Percentiles rank a stretch among this genome's conserved stretches.
These are phyloP conservation scores for Taxillus chinensis DNA, from an alignment of 164 flowering plant genomes.

Conservation along the genomic window DNA sequence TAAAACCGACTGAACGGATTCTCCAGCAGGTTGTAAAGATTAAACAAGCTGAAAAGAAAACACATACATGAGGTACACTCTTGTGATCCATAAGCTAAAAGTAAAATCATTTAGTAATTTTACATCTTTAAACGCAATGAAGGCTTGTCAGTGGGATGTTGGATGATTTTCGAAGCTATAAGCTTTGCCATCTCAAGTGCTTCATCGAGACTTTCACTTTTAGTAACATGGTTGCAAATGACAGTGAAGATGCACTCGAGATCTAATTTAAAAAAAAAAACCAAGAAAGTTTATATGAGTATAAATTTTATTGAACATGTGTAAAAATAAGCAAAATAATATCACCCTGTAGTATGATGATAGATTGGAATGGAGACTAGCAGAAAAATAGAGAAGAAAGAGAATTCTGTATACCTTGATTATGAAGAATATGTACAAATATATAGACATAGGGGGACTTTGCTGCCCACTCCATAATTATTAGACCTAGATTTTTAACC, in stretches of 20 bases:
- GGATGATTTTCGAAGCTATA: slow-evolving; percentile 51
- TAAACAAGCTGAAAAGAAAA: slow-evolving; percentile 61
- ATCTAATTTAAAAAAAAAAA: slow-evolving; percentile 26
- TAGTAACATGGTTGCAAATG: slow-evolving; percentile 82
- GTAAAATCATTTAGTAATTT: slow-evolving; percentile 1
- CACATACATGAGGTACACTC: slow-evolving; percentile 5
- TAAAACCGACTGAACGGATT: slow-evolving; percentile 62
- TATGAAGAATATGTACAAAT: too few relatives aligned
- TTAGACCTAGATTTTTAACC: too few relatives aligned
- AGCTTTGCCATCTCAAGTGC: slow-evolving; percentile 73
- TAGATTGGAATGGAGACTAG: too few relatives aligned
- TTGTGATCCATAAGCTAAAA: slow-evolving; percentile 1
- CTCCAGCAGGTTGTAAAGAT: slow-evolving; percentile 79
- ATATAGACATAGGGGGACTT: too few relatives aligned
- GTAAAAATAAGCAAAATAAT: neutral
- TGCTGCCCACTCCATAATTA: too few relatives aligned
- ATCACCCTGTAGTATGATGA: too few relatives aligned
- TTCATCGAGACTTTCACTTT: slow-evolving; percentile 60
- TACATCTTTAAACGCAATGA: slow-evolving; percentile 89
- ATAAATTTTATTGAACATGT: neutral
- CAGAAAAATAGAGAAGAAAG: too few relatives aligned
- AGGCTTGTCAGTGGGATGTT: slow-evolving; percentile 79
- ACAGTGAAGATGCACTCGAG: slow-evolving; percentile 79
- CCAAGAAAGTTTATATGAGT: neutral
- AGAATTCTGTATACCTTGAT: too few relatives aligned